Base-by-base conservation (phyloP, 2,329 filamentous ascomycete species). In the Aphanocladium album region DNA sequence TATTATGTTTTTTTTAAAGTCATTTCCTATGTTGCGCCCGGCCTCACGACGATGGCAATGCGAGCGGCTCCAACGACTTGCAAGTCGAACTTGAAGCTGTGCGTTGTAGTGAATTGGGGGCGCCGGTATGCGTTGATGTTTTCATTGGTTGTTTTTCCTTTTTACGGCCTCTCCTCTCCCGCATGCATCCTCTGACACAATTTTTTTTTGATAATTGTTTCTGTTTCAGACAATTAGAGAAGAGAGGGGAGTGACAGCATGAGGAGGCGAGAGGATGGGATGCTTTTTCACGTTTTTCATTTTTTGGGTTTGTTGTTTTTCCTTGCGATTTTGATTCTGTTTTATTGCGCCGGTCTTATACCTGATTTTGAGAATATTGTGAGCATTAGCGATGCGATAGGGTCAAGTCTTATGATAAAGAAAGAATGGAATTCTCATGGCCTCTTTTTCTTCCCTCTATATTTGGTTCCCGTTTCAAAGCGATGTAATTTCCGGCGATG, bases 351-450 rank as follows among this genome's bases (percentile, higher is more conserved):
- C 37, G 39, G 57, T 25, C 47, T 45, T 61, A 51, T 52, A 57
- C 53, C 59, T 57, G 59, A 56, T 61, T 57, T 61, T 50, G 46
- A 56, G 46, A 56, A 61, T 61, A 56, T 56, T 56, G 46, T 61
- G 53, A 56, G 59, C 59, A 61, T 61, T 61, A 61, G 59, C 59
- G 59, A 61, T 61, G 59, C 53, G 59, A 61, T 51, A 56, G 53
- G 59, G 59, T 51, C 59, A 61, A 56, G 45, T 60, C 50, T 60
- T 51, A 59, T 59, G 56, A 59, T 59, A 37, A 51, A 39, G 35
- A 33, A 54, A 55, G 51, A 60, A 55, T 60, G 51, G 33, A 55
- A 16, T 55, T 47, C 27, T 37, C 21, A 49, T 39, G 51, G 46
- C 33, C 6, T 21, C 2, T 53, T 39, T 49, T 49, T 41, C 3